Conservation (phyloP, 2,329 filamentous ascomycete genomes). For the Phyllosticta citriasiana region DNA sequence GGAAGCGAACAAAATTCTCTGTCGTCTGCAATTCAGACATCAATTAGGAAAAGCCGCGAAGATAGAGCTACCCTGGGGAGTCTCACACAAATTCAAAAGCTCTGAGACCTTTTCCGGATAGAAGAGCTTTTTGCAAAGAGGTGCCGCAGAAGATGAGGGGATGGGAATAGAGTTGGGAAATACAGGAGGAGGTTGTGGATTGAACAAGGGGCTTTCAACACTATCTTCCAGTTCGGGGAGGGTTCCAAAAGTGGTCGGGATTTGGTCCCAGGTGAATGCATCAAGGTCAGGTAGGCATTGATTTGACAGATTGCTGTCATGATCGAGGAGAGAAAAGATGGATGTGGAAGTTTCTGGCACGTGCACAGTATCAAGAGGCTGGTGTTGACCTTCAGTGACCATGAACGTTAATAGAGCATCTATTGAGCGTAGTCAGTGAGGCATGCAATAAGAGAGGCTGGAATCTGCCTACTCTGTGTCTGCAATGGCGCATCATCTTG, state of each 20-base stretch:
- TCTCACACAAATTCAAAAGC: background rate
- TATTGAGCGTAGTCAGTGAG: background rate
- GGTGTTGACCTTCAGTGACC: background rate
- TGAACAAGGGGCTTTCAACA: background rate
- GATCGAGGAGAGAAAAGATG: background rate
- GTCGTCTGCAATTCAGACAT: background rate
- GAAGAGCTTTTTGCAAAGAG: background rate
- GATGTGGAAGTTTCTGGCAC: background rate
- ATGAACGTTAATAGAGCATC: background rate
- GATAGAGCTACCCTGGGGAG: background rate
- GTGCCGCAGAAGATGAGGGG: background rate
- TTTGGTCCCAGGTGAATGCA: background rate
- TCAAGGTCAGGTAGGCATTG: background rate
- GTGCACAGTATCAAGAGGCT: background rate
- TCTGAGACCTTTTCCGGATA: background rate
- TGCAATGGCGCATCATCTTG: background rate
- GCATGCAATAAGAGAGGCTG: background rate
- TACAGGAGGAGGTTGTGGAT: background rate
- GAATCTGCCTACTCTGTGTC: background rate
- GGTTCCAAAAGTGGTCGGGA: background rate
- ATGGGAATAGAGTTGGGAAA: background rate
- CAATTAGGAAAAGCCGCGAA: background rate
- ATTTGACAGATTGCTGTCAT: background rate
- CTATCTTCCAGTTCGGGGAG: background rate
- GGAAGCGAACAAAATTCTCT: background rate